These are phyloP conservation scores for Gryganskiella cystojenkinii DNA, from an alignment of 192 early-diverging fungal genomes.

Conservation along the genomic window DNA sequence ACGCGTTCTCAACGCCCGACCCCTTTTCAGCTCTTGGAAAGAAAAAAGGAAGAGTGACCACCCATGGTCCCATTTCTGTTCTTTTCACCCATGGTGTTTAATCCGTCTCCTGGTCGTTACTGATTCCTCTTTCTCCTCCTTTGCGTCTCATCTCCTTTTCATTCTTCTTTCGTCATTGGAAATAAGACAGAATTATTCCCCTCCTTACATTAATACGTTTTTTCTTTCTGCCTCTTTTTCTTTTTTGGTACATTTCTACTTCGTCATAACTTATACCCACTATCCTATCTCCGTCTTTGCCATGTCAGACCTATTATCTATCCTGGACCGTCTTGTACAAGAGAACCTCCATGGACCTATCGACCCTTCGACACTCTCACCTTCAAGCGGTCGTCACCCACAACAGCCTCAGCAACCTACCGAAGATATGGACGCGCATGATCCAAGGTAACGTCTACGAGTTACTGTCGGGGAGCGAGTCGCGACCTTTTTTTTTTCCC, in stretches of 20 bases:
- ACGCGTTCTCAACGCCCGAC: no score
- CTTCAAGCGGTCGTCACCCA: not conserved
- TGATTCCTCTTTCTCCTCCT: not conserved
- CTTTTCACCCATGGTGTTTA: no score
- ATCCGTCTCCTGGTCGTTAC: not conserved
- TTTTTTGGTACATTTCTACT: not conserved
- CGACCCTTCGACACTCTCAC: slow-evolving; percentile 34
- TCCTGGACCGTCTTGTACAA: slow-evolving; percentile 62
- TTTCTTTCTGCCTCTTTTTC: not conserved
- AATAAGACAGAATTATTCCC: no score
- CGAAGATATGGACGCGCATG: slow-evolving; percentile 63
- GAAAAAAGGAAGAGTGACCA: no score
- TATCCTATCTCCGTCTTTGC: no score
- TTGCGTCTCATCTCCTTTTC: not conserved
- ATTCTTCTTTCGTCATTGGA: not conserved
- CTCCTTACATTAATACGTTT: not conserved
- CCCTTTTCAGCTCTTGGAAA: no score
- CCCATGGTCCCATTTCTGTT: no score
- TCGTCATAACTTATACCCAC: not conserved
- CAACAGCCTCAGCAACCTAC: slow-evolving; percentile 2
- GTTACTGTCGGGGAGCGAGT: slow-evolving; percentile 2
- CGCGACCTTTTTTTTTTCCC: not conserved
- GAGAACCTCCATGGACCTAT: slow-evolving; percentile 75
- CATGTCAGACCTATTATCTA: slow-evolving; percentile 59
- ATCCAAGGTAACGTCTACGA: slow-evolving; percentile 58